Evolutionary conservation across 73 alveolate genomes (phyloP).

Genomic region (Paramecium bursaria): DNA sequence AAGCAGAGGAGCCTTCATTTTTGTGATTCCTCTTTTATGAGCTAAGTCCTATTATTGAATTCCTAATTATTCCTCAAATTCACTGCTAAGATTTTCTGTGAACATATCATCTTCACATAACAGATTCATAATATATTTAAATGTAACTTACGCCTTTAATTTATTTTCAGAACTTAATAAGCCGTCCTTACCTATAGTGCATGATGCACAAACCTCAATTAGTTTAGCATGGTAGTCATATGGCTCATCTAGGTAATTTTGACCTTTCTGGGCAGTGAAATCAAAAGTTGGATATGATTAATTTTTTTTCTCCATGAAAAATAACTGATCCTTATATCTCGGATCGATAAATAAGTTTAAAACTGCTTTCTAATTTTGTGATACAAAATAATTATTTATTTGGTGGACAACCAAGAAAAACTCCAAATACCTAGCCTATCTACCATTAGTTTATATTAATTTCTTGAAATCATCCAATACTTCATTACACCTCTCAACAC

Average conservation of each 20-base stretch:
- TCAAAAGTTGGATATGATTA: slow-evolving; percentile 33
- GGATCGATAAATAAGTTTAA: slow-evolving; percentile 54
- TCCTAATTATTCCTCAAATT: neutral
- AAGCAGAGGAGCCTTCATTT: slow-evolving; percentile 45
- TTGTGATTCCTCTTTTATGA: slow-evolving; percentile 30
- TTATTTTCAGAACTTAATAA: slow-evolving; percentile 69
- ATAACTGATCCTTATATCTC: slow-evolving; percentile 25
- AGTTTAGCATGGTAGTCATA: slow-evolving; percentile 69
- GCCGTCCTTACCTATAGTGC: slow-evolving; percentile 72
- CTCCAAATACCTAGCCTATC: slow-evolving; percentile 64
- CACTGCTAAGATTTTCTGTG: slow-evolving; percentile 18
- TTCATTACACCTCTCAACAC: slow-evolving; percentile 42
- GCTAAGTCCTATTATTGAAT: neutral
- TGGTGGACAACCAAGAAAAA: slow-evolving; percentile 56
- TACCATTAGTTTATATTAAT: slow-evolving; percentile 61
- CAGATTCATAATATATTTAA: slow-evolving; percentile 64
- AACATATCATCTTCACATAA: slow-evolving; percentile 50
- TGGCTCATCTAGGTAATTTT: slow-evolving; percentile 70
- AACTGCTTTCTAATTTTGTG: slow-evolving; percentile 58
- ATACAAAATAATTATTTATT: slow-evolving; percentile 46
- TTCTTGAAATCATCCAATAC: slow-evolving; percentile 64
- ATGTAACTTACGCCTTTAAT: slow-evolving; percentile 59
- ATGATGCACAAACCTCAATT: slow-evolving; percentile 61
- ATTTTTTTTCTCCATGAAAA: slow-evolving; percentile 27
- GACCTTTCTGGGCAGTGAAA: neutral